Base-by-base conservation (phyloP, 1,284 basidiomycete species). In the Malassezia cuniculi region DNA sequence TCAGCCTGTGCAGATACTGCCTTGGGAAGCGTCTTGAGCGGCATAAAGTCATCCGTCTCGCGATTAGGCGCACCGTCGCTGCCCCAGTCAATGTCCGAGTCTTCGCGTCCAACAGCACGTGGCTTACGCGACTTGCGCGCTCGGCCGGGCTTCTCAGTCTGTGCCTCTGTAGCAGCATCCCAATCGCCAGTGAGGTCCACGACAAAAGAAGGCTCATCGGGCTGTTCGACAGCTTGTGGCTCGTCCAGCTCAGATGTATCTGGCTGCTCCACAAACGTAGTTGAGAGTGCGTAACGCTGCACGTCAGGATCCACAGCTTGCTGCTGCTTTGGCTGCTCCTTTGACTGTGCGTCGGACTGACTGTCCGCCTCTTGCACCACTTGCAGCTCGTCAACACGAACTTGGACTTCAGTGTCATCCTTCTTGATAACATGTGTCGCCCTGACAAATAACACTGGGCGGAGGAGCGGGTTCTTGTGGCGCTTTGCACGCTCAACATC, bases 11-110 rank as follows among this genome's bases (percentile, higher is more conserved):
- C 41, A 1, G 40, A 44, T 25, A 53, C 43, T 10, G 47, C 49
- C 18, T 38, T 47, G 24, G 45, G 21, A 0, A 17, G n/a, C 17
- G 28, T 15, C 8, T 29, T 15, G 12, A 29, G 28, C 28, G 6
- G 16, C 7, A 18, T 17, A 26, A 37, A 36, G 26, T 20, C 32
- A 12, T 29, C 34, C 3, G 34, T 29, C n/a, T 47, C 40, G 29
- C 20, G 42, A 16, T 34, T 33, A 1, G 57, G 57, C 7, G 59
- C 55, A 3, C 57, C 59, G 34, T 61, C 57, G 33, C 52, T 57
- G 34, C 59, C 59, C 59, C 59, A 61, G 4, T 61, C 59, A 4
- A 61, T 47, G 31, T 61, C 59, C 9, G 54, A 57, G 25, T 61
- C 59, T 25, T 48, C n/a, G 10, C 36, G 36, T 4, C 27, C 36